Evolutionary conservation across 2,329 filamentous ascomycete species (phyloP), one percentile per base, ranked within the genome.

Genomic region (Epichloe amarillans): DNA sequence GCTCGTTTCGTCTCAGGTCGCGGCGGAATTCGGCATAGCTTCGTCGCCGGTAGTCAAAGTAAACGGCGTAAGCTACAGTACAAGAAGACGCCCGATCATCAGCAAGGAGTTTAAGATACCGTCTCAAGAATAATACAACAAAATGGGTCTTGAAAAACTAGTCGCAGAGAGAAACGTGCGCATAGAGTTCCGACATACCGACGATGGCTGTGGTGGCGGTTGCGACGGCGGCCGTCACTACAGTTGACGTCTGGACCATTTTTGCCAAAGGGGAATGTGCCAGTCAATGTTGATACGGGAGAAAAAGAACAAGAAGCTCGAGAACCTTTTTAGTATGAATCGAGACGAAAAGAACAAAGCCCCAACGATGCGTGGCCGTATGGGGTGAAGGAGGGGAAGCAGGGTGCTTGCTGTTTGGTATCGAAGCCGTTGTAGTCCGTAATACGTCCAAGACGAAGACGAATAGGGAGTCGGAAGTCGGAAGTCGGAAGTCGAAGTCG

Each of bases 1-100:
- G 84, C 66, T 86, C 83, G 69, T 88, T 86, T 63, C 83, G 81
- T 68, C 86, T 86, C 61, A 86, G 69, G 61, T 76, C 71, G 64
- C 80, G 79, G 61, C 82, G 76, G 71, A 85, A 86, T 59, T 82
- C 76, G 62, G 80, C 70, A 60, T 82, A 72, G 62, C 72, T 75
- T 57, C 82, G 79, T 59, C 82, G 76, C 64, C 78, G 75, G 63
- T 82, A 77, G 67, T 86, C 82, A 66, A 86, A 86, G 69, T 83
- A 86, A 59, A 79, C 65, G 56, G 76, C 80, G 61, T 85, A 85
- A 58, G 77, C 80, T 83, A 60, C 39, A 37, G 14, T 11, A 26
- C 30, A 36, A 19, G 37, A 35, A 36, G n/a, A 11, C 8, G 33
- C 1, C 11, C 26, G 37, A 23, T 40, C 19, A 39, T 46, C 23